Conservation (phyloP, 1,284 basidiomycete genomes). For the Irpex rosettiformis region DNA sequence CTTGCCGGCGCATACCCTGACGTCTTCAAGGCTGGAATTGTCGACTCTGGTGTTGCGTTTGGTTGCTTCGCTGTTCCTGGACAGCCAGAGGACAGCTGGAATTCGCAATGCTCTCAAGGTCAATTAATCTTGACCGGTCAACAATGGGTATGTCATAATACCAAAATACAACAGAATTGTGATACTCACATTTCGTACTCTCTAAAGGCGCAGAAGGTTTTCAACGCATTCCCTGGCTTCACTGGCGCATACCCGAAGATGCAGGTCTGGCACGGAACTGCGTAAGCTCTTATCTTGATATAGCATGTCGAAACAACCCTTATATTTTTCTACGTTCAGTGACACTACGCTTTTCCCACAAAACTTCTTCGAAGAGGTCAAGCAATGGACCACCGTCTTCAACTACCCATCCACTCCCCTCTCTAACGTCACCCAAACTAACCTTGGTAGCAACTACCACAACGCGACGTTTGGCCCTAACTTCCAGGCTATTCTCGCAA, state of each 20-base stretch:
- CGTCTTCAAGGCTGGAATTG: slow-evolving; percentile 45
- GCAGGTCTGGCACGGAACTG: slow-evolving; percentile 54
- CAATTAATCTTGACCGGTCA: slow-evolving; percentile 41
- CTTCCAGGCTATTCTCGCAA: slow-evolving; percentile 40
- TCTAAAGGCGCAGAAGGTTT: slow-evolving; percentile 35
- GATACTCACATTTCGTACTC: no score
- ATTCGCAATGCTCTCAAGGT: slow-evolving; percentile 43
- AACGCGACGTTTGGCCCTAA: slow-evolving; percentile 43
- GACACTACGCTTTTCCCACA: slow-evolving; percentile 48
- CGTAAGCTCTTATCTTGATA: slow-evolving; percentile 28
- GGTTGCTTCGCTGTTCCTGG: slow-evolving; percentile 47
- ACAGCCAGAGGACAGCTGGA: slow-evolving; percentile 37
- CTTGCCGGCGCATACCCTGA: slow-evolving; percentile 53
- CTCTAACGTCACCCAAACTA: slow-evolving; percentile 35
- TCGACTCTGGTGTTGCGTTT: slow-evolving; percentile 51
- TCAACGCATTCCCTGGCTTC: slow-evolving; percentile 44
- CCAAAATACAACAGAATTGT: no score
- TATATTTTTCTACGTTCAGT: slow-evolving; percentile 13
- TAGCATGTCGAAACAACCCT: no score
- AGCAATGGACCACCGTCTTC: slow-evolving; percentile 48
- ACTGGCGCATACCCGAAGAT: slow-evolving; percentile 49
- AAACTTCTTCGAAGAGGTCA: slow-evolving; percentile 46
- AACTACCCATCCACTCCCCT: slow-evolving; percentile 37
- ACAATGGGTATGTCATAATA: slow-evolving; percentile 46
- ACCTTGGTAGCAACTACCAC: slow-evolving; percentile 36